Base-by-base conservation (phyloP, 2,329 filamentous ascomycete species). In the Nemania serpens region DNA sequence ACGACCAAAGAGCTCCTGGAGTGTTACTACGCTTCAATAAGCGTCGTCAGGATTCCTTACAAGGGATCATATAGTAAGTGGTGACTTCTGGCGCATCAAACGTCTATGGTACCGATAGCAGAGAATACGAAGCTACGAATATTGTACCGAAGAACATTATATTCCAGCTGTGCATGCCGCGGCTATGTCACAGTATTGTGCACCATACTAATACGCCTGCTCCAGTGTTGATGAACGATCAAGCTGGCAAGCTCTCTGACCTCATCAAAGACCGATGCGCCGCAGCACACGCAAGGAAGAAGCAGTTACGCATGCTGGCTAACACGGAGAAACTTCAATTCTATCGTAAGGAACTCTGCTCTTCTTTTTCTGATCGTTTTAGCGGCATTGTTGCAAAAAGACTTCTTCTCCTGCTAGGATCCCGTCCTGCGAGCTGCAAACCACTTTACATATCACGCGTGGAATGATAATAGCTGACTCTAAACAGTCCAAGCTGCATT, bases 21-120 rank as follows among this genome's bases (percentile, higher is more conserved):
- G 52, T 79, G 76, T 41, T 85, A 84, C 66, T 85, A 84, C 66
- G 78, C 77, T 59, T 79, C 78, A 9, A 74, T 81, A 53, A 79
- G 61, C 15, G 78, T 82, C 3, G 70, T 84, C n/a, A 74, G 80
- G 5, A 77, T 85, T 13, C 82, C 81, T 3, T 75, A 73, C 37
- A 74, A 72, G 62, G 71, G 71, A 11, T 73, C 64, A 71, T 71
- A 71, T 55, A 71, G 70, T 71, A 68, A 66, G 70, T 61, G 53
- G 7, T 17, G 13, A 13, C 17, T 20, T 37, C 15, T 20, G 9
- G n/a, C 15, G 13, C 41, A 41, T 11, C 4, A 17, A 53, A 42
- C 18, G 18, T 34, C 13, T 42, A 47, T 42, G 47, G n/a, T n/a
- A 41, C 17, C n/a, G 22, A 41, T 33, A 51, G 41, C 15, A 47